These are phyloP conservation scores for Colletotrichum liaoningense DNA, from an alignment of 2,329 filamentous ascomycete genomes.

Conservation along the genomic window DNA sequence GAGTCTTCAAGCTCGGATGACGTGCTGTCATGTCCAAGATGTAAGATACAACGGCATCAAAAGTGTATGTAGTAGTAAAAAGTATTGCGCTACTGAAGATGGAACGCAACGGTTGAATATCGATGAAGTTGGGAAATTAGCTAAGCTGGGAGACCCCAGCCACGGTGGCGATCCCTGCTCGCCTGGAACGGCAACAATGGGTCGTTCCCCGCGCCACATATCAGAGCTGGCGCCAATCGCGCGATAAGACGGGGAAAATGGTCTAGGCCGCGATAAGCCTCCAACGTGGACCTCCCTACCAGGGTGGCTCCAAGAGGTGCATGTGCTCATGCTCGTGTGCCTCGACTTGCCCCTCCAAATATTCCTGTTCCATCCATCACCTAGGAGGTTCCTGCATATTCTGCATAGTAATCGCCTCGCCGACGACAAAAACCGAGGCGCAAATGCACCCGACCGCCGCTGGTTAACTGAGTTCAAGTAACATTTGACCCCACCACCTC, in stretches of 20 bases:
- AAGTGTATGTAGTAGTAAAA: no score
- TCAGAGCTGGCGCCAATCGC: conserved; percentile 30
- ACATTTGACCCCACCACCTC: conserved; percentile 28
- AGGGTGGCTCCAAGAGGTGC: conserved; percentile 25
- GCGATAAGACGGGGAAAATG: conserved; percentile 22
- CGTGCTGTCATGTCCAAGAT: no score
- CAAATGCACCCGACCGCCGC: background rate
- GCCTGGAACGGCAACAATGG: background rate
- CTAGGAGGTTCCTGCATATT: background rate
- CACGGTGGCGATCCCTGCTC: conserved; percentile 22
- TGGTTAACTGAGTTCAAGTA: conserved; percentile 15
- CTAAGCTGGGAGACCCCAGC: conserved; percentile 25
- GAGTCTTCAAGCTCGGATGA: no score
- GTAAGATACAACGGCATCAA: no score
- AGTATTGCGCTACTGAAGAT: no score
- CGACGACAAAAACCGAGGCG: background rate
- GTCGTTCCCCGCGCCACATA: conserved; percentile 20
- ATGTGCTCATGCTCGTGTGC: conserved; percentile 35
- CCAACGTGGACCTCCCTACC: conserved; percentile 1
- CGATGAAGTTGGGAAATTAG: background rate
- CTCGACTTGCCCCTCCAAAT: conserved; percentile 34
- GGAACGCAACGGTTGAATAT: no score
- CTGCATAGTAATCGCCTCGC: conserved; percentile 9
- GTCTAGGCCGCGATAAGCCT: conserved; percentile 28
- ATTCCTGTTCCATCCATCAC: conserved; percentile 11